These are phyloP conservation scores for Cyathus striatus DNA, from an alignment of 768 basidiomycete genomes.

Conservation along the genomic window DNA sequence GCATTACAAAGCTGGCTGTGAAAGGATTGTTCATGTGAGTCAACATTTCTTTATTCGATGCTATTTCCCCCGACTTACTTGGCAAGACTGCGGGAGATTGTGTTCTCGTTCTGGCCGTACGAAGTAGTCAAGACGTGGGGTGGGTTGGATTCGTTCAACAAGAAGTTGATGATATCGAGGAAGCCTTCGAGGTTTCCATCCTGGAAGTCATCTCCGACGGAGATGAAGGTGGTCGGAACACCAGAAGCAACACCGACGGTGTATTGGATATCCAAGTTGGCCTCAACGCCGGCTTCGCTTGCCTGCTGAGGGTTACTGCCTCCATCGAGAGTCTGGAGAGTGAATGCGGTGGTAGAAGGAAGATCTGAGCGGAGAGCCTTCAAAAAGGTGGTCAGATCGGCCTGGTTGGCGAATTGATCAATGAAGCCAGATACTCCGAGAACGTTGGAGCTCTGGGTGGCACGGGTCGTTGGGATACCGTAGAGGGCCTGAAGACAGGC, in stretches of 20 bases:
- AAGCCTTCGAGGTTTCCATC: conserved; percentile 26
- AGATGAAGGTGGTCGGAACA: conserved; percentile 27
- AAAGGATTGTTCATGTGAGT: neutral
- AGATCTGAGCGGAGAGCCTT: conserved; percentile 22
- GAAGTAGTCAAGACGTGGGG: conserved; percentile 49
- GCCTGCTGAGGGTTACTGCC: conserved; percentile 24
- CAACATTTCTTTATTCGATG: neutral
- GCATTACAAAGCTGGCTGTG: conserved; percentile 15
- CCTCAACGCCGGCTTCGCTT: conserved; percentile 25
- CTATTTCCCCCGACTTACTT: neutral
- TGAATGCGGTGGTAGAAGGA: conserved; percentile 22
- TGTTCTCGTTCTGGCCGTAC: conserved; percentile 44
- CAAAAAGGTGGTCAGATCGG: conserved; percentile 20
- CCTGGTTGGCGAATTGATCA: conserved; percentile 25
- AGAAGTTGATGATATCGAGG: conserved; percentile 25
- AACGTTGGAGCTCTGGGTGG: conserved; percentile 19
- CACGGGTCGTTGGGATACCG: conserved; percentile 23
- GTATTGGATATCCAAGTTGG: conserved; percentile 29
- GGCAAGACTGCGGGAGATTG: conserved; percentile 7
- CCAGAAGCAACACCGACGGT: conserved; percentile 28
- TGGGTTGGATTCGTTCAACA: conserved; percentile 15
- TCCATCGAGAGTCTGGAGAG: conserved; percentile 29
- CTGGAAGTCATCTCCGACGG: conserved; percentile 20
- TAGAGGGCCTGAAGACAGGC: conserved; percentile 28
- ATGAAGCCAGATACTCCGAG: conserved; percentile 27